These are phyloP conservation scores for Kodamaea lidongshanica DNA, from an alignment of 805 yeast genomes.

Conservation along the genomic window DNA sequence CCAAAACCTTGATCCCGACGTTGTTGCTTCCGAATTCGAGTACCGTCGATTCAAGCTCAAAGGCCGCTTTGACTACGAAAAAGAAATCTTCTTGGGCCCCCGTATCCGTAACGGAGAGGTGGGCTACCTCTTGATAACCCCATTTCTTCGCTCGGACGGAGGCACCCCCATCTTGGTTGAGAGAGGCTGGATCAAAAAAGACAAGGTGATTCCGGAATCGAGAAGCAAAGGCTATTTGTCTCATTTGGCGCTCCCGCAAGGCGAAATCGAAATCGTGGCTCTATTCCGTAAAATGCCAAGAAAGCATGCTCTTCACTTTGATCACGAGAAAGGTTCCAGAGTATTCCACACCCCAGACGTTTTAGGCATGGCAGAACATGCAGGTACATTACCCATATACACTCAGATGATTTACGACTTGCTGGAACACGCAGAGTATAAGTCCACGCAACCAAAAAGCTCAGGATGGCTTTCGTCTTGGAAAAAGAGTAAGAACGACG, in stretches of 20 bases:
- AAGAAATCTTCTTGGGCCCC: slow-evolving; percentile 92
- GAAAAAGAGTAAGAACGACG: slow-evolving; percentile 7
- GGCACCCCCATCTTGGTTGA: slow-evolving; percentile 76
- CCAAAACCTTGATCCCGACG: slow-evolving; percentile 53
- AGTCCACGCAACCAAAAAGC: slow-evolving; percentile 6
- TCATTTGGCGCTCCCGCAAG: slow-evolving; percentile 68
- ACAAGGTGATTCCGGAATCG: slow-evolving; percentile 48
- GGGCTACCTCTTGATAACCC: slow-evolving; percentile 79
- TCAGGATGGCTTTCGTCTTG: slow-evolving; percentile 10
- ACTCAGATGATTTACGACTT: slow-evolving; percentile 67
- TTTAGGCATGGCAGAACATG: slow-evolving; percentile 65
- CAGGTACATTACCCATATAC: slow-evolving; percentile 66
- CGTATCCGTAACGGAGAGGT: slow-evolving; percentile 57
- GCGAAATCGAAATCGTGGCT: slow-evolving; percentile 66
- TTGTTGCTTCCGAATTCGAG: slow-evolving; percentile 61
- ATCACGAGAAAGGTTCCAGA: slow-evolving; percentile 58
- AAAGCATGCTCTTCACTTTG: slow-evolving; percentile 61
- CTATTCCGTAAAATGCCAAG: slow-evolving; percentile 64
- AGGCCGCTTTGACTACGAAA: slow-evolving; percentile 76
- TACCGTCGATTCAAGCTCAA: slow-evolving; percentile 70
- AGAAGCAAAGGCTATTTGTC: slow-evolving; percentile 47
- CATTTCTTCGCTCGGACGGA: slow-evolving; percentile 68
- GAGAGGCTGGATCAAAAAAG: slow-evolving; percentile 87
- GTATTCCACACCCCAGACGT: slow-evolving; percentile 78
- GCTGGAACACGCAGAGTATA: slow-evolving; percentile 56